These are phyloP conservation scores for Hymenoscyphus fraxineus DNA, from an alignment of 2,329 filamentous ascomycete species.

Conservation along the genomic window DNA sequence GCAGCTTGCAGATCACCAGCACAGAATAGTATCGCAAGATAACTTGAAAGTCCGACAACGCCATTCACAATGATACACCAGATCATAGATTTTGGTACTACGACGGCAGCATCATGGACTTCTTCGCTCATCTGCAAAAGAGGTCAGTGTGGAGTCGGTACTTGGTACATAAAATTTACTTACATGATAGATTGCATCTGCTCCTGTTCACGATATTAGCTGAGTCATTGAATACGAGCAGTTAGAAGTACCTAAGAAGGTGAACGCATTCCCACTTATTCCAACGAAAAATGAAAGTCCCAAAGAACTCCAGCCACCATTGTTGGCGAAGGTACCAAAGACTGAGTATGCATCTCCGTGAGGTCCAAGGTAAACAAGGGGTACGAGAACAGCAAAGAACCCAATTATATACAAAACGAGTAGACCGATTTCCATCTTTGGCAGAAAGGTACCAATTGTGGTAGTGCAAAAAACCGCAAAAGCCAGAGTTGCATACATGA, in stretches of 20 bases:
- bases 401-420: conserved; percentile 42
- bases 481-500: not conserved
- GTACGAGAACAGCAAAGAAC: conserved; percentile 40
- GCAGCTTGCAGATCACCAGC: no score
- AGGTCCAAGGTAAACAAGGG: conserved; percentile 32
- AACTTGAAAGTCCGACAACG: no score
- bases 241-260: no score
- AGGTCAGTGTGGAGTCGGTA: conserved; percentile 17
- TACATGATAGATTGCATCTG: no score
- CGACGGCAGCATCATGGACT: conserved; percentile 42
- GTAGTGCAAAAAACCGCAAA: not conserved
- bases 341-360: conserved; percentile 17
- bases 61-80: conserved; percentile 23
- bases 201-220: no score
- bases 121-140: conserved; percentile 42
- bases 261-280: no score
- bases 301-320: conserved; percentile 30
- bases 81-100: conserved; percentile 45
- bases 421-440: conserved; percentile 38
- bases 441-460: not conserved
- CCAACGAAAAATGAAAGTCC: conserved; percentile 34
- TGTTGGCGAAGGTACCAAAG: conserved; percentile 30
- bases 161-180: no score
- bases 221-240: no score
- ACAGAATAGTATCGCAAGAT: no score